phyloP scores from a whole-genome alignment of 2,329 filamentous ascomycete genomes.

The Aspergillus felis region DNA sequence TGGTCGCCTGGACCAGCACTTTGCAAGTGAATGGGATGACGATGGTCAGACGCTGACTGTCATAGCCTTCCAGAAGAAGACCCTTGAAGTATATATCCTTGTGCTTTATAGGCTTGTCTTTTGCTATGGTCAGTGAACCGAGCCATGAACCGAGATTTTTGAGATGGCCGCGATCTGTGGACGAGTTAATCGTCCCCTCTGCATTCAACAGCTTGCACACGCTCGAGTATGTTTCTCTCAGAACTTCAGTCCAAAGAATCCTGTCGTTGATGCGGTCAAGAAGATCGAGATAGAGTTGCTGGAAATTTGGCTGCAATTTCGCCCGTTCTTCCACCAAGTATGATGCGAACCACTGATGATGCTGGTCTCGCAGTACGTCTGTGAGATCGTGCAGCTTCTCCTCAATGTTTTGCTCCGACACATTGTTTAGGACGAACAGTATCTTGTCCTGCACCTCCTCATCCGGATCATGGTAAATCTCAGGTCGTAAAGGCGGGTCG shows the following conservation, averaged over 20 bases:
- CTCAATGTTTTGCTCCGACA: slow-evolving; percentile 83
- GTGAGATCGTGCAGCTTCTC: slow-evolving; percentile 79
- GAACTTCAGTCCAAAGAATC: slow-evolving; percentile 78
- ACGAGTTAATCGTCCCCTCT: slow-evolving; percentile 77
- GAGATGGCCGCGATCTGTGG: slow-evolving; percentile 78
- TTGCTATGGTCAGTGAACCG: slow-evolving; percentile 84
- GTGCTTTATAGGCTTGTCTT: slow-evolving; percentile 92
- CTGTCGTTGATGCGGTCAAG: slow-evolving; percentile 78
- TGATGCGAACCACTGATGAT: slow-evolving; percentile 94
- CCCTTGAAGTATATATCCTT: slow-evolving; percentile 97
- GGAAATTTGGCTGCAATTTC: slow-evolving; percentile 96
- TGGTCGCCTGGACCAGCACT: slow-evolving; percentile 77
- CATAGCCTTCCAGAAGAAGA: slow-evolving; percentile 85
- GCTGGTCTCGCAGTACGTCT: slow-evolving; percentile 70
- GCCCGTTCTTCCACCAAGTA: slow-evolving; percentile 95
- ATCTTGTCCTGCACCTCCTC: slow-evolving; percentile 88
- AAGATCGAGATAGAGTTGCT: slow-evolving; percentile 86
- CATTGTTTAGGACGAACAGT: slow-evolving; percentile 93
- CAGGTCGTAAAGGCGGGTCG: slow-evolving; percentile 61
- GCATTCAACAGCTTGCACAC: slow-evolving; percentile 85
- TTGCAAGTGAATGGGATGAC: slow-evolving; percentile 98
- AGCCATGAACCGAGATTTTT: slow-evolving; percentile 96
- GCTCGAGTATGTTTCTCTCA: slow-evolving; percentile 87
- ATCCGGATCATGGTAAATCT: slow-evolving; percentile 74
- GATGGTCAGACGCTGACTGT: slow-evolving; percentile 84